Conservation (phyloP, 441 rosid genomes). For the Adansonia grandidieri region DNA sequence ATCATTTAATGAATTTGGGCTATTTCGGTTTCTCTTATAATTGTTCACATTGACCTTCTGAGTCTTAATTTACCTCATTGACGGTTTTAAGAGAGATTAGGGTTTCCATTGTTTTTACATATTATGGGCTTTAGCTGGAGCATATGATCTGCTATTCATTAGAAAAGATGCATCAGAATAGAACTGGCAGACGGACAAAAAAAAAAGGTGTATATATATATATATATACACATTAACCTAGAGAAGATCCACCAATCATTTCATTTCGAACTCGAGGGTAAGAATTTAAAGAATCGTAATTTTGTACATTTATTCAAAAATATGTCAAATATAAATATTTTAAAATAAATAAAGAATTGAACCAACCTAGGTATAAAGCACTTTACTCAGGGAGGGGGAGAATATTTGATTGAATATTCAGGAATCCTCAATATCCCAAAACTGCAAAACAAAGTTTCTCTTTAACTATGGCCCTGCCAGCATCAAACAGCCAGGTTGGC, state of each 20-base stretch:
- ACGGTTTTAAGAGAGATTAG: not conserved
- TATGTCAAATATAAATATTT: no score
- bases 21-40: not conserved
- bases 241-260: not conserved
- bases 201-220: no score
- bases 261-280: not conserved
- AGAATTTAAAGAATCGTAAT: no score
- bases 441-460: not conserved
- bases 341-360: no score
- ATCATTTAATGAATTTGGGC: not conserved
- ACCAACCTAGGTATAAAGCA: no score
- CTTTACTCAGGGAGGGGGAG: not conserved
- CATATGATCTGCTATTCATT: not conserved
- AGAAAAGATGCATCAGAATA: not conserved
- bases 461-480: not conserved
- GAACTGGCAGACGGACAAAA: not conserved
- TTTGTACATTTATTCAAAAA: no score
- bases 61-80: not conserved
- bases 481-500: not conserved
- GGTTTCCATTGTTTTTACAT: not conserved
- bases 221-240: not conserved
- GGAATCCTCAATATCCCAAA: not conserved
- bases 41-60: not conserved
- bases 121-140: not conserved
- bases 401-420: slow-evolving; percentile 11